Percentiles rank a stretch among this genome's conserved stretches.
Conservation (phyloP, 2,329 filamentous ascomycete genomes). For the Pseudocercospora pini-densiflorae region DNA sequence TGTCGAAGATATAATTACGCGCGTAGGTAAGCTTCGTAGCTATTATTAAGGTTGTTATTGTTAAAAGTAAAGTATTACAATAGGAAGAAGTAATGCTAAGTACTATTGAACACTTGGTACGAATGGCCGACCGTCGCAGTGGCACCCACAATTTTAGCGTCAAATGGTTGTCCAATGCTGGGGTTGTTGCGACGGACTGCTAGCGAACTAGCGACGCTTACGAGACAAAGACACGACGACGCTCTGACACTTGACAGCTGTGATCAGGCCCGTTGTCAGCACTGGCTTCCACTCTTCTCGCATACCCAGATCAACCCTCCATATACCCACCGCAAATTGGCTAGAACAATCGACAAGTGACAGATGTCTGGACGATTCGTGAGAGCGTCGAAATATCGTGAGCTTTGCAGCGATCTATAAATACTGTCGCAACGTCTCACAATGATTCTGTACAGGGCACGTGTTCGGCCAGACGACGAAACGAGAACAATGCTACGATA, state of each 20-base stretch:
- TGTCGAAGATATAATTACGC: too few relatives aligned
- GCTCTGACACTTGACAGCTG: not conserved
- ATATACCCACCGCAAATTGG: not conserved
- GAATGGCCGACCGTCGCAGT: too few relatives aligned
- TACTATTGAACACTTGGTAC: too few relatives aligned
- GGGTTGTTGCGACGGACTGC: not conserved
- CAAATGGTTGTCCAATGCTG: not conserved
- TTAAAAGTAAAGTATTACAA: too few relatives aligned
- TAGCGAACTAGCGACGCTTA: not conserved
- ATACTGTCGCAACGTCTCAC: conserved; percentile 19
- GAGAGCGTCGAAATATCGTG: conserved; percentile 75
- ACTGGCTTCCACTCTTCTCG: not conserved
- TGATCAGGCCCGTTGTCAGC: not conserved
- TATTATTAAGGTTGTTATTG: too few relatives aligned
- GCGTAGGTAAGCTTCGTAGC: too few relatives aligned
- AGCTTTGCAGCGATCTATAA: conserved; percentile 39
- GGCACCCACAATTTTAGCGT: not conserved
- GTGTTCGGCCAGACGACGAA: conserved; percentile 95
- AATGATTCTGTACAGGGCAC: conserved; percentile 68
- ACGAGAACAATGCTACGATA: conserved; percentile 99
- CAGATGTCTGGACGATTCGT: conserved; percentile 73
- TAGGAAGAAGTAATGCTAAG: too few relatives aligned
- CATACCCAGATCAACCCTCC: not conserved
- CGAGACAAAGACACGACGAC: not conserved
- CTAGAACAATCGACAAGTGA: not conserved